Conservation (phyloP, 208 protist species). For the Trypanosoma conorhini region DNA sequence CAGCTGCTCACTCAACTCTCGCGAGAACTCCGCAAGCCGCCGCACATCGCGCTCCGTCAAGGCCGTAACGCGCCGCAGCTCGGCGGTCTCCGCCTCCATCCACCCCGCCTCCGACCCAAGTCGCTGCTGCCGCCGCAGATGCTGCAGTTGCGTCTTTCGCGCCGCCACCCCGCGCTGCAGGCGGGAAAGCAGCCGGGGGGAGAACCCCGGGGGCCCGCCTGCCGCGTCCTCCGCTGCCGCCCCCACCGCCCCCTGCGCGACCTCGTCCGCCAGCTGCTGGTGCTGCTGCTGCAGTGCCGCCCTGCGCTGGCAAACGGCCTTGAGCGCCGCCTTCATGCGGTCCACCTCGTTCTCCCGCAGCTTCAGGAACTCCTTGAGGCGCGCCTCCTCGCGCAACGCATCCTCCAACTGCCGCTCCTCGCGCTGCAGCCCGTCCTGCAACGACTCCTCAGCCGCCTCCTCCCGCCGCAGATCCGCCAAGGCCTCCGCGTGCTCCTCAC, state of each 20-base stretch:
- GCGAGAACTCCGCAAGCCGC: background rate
- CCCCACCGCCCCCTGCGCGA: background rate
- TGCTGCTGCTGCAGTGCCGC: slow-evolving; percentile 14
- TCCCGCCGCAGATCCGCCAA: slow-evolving; percentile 23
- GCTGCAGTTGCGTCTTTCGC: slow-evolving; percentile 1
- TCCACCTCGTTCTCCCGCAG: slow-evolving; percentile 4
- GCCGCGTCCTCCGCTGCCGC: background rate
- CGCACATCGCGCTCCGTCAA: slow-evolving; percentile 4
- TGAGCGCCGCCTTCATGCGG: slow-evolving; percentile 23
- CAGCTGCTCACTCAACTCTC: slow-evolving; percentile 11
- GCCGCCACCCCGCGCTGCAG: slow-evolving; percentile 13
- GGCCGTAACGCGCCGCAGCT: background rate
- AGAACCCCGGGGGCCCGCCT: background rate
- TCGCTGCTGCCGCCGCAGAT: slow-evolving; percentile 6
- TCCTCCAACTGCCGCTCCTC: slow-evolving; percentile 11
- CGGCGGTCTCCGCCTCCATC: slow-evolving; percentile 16
- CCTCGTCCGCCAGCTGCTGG: slow-evolving; percentile 15
- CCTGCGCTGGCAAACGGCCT: slow-evolving; percentile 7
- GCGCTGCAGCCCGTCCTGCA: slow-evolving; percentile 19
- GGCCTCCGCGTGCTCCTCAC: slow-evolving; percentile 26
- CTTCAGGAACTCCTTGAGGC: slow-evolving; percentile 11
- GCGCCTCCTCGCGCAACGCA: slow-evolving; percentile 14
- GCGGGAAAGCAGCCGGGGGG: background rate
- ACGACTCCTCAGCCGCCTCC: slow-evolving; percentile 6
- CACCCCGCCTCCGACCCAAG: slow-evolving; percentile 1